phyloP scores from a whole-genome alignment of 257 asterid genomes.

The Schizonepeta tenuifolia region DNA sequence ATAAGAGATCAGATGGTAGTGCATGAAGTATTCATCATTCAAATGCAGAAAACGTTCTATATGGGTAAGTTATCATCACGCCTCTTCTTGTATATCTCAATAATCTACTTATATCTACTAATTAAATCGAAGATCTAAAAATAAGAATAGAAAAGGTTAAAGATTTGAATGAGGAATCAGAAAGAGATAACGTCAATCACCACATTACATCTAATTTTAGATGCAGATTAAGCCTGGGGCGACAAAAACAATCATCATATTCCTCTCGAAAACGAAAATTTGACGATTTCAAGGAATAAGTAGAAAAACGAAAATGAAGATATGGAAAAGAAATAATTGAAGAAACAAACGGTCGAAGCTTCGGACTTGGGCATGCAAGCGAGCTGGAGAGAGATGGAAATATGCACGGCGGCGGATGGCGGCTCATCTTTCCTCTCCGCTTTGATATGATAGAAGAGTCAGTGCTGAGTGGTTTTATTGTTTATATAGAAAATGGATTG shows the following conservation, averaged over 20 bases:
- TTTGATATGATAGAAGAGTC: too few relatives aligned
- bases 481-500: conserved; percentile 31
- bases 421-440: background rate
- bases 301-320: background rate
- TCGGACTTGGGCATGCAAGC: background rate
- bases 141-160: too few relatives aligned
- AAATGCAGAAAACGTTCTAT: conserved; percentile 43
- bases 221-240: conserved; percentile 64
- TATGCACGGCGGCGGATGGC: background rate
- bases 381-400: background rate
- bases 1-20: conserved; percentile 92
- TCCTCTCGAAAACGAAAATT: background rate
- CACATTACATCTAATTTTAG: conserved; percentile 43
- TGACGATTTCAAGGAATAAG: background rate
- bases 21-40: conserved; percentile 82
- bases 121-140: too few relatives aligned
- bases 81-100: conserved; percentile 40
- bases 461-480: background rate
- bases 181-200: conserved; percentile 47
- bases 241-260: conserved; percentile 50
- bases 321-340: background rate
- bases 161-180: background rate
- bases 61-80: conserved; percentile 73
- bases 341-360: background rate
- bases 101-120: background rate